A percentile compares a stretch with the other conserved stretches of the same genome.
Evolutionary conservation across 1,284 basidiomycete genomes (phyloP).

Genomic region (Rhizoctonia solani): DNA sequence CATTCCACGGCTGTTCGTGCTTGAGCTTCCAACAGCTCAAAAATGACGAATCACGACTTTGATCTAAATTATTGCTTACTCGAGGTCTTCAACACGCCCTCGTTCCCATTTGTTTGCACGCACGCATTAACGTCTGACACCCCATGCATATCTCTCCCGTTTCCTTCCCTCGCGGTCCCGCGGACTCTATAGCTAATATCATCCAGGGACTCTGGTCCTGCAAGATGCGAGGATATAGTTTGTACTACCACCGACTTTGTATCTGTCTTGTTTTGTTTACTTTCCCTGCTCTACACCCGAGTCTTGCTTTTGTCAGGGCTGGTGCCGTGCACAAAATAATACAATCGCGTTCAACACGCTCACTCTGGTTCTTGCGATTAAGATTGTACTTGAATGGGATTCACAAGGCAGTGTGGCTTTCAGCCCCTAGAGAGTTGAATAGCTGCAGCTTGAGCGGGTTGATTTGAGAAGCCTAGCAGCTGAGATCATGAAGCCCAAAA

Average conservation of each 20-base stretch:
- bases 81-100: constrained; percentile 34
- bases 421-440: no score
- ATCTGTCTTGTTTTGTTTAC: not conserved
- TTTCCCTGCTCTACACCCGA: not conserved
- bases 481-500: no score
- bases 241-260: not conserved
- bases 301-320: not conserved
- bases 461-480: no score
- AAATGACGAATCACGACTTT: not conserved
- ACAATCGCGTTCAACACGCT: constrained; percentile 26
- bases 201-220: not conserved
- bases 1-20: constrained; percentile 8
- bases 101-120: not conserved
- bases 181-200: not conserved
- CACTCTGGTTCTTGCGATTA: not conserved
- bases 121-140: constrained; percentile 3
- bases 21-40: not conserved
- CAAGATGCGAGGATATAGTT: not conserved
- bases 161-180: not conserved
- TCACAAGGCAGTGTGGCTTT: no score
- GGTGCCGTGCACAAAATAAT: constrained; percentile 10
- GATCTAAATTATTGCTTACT: constrained; percentile 6
- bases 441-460: no score
- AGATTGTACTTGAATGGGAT: no score
- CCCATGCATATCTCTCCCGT: not conserved